Evolutionary conservation across 352 stramenopile genomes (phyloP), one percentile per base, ranked within the genome.

Genomic region (Globisporangium takayamanum): DNA sequence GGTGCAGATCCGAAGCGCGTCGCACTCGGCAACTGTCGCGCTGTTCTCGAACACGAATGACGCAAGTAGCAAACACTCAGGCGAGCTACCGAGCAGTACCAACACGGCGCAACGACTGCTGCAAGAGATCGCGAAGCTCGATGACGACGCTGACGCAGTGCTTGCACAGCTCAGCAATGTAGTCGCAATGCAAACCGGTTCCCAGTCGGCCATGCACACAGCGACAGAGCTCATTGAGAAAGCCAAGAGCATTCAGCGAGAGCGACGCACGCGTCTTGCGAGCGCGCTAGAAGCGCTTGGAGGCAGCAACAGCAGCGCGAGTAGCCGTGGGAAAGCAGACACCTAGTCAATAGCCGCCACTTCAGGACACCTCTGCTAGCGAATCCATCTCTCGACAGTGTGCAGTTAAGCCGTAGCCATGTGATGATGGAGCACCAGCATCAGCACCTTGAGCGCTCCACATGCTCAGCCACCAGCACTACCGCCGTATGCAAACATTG

Each of bases 111-210:
- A 8, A 4, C 25, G 45, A 28, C 39, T 68, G 45, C 20, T 57
- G 7, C 44, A 57, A 15, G 51, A 64, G 37, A 26, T 60, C 14
- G 33, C 20, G 30, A 54, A 52, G 18, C 52, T 65, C 1, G 26
- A 65, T 11, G 50, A 58, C n/a, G 39, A 64, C 37, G 47, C 57
- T 36, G 50, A 51, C 10, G 15, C 57, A 14, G 28, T 63, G 50
- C 28, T 63, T 1, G 3, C 0, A 3, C 57, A 53, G 10, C 28
- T 63, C 8, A 5, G 11, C 2, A 5, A 0, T 14, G 39, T 36
- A 10, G 30, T 36, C 30, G 30, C 30, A 47, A 10, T n/a, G 14
- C 22, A 20, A 2, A 4, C 12, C 37, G 1, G 39, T 36, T 28
- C 30, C 30, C 30, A 36, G 30, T 36, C 30, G 5, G 4, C 30